Conservation (phyloP, 768 basidiomycete species). For the Agaricus bisporus region DNA sequence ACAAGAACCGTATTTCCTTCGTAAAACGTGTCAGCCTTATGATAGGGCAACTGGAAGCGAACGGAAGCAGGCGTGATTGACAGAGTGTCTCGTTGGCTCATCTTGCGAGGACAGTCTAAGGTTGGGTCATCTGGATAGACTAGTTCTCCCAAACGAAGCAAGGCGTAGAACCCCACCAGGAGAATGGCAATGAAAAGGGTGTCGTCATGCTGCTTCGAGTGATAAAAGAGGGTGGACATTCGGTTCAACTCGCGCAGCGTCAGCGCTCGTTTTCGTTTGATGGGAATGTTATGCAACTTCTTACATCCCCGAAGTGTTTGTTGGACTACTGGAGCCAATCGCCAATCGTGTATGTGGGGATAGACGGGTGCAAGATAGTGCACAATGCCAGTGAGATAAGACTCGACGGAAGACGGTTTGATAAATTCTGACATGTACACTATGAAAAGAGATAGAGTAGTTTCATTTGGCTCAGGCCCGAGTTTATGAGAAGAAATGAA, state of each 20-base stretch:
- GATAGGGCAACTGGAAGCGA: slow-evolving; percentile 20
- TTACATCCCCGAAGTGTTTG: slow-evolving; percentile 26
- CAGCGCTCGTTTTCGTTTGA: too few species aligned
- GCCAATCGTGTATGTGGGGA: slow-evolving; percentile 12
- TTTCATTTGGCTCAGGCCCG: slow-evolving; percentile 21
- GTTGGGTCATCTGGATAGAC: slow-evolving; percentile 13
- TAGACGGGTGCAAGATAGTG: slow-evolving; percentile 26
- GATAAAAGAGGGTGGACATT: too few species aligned
- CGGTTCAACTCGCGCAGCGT: neutral
- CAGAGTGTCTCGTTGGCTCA: slow-evolving; percentile 13
- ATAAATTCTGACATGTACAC: slow-evolving; percentile 30
- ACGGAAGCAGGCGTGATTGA: neutral
- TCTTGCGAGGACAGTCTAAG: slow-evolving; percentile 10
- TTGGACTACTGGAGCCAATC: slow-evolving; percentile 15
- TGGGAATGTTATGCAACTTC: neutral
- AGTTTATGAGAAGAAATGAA: slow-evolving; percentile 23
- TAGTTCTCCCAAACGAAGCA: slow-evolving; percentile 23
- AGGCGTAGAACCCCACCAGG: slow-evolving; percentile 17
- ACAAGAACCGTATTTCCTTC: slow-evolving; percentile 17
- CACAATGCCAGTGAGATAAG: slow-evolving; percentile 33
- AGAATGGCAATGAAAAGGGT: slow-evolving; percentile 24
- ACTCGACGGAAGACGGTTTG: slow-evolving; percentile 25
- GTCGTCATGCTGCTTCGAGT: slow-evolving; percentile 14
- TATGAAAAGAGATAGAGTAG: slow-evolving; percentile 28
- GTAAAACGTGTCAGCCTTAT: slow-evolving; percentile 24